These are phyloP conservation scores for Cystobasidium sp. DNA, from an alignment of 1,284 basidiomycete genomes.

Conservation along the genomic window DNA sequence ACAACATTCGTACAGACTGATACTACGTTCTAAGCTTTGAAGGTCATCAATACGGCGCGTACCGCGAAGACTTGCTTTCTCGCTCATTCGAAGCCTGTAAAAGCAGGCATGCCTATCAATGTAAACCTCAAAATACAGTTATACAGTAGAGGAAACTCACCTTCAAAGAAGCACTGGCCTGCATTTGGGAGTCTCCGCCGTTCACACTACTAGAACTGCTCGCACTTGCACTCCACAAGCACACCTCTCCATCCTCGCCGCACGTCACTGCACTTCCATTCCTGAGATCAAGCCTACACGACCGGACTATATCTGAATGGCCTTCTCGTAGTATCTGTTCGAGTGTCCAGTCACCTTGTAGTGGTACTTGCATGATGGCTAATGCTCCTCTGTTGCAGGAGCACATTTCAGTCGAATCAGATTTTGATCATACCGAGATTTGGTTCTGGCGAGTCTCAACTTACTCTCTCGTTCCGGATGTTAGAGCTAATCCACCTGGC, in stretches of 20 bases:
- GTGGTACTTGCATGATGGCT: constrained; percentile 47
- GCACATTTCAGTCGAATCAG: too few relatives aligned
- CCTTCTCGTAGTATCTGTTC: constrained; percentile 48
- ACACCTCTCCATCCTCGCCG: constrained; percentile 50
- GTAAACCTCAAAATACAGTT: neutral
- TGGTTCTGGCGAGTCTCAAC: constrained; percentile 4
- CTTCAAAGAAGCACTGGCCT: constrained; percentile 1
- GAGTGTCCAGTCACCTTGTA: constrained; percentile 47
- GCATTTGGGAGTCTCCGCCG: neutral
- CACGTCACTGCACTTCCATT: constrained; percentile 47
- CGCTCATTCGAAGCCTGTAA: constrained; percentile 18
- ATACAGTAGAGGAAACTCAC: neutral
- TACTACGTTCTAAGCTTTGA: neutral
- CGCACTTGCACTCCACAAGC: constrained; percentile 45
- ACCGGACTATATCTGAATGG: constrained; percentile 51
- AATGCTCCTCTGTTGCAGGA: constrained; percentile 49
- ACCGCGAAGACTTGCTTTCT: constrained; percentile 35
- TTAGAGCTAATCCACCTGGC: constrained; percentile 26
- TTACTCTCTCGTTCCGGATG: constrained; percentile 48
- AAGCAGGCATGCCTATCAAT: neutral
- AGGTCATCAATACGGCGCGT: constrained; percentile 31
- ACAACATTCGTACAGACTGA: neutral
- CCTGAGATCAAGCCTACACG: constrained; percentile 45
- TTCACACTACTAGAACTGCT: neutral
- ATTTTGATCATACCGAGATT: too few relatives aligned